Conservation (phyloP, 2,329 filamentous ascomycete genomes). For the Ploettnerulaceae sp. region DNA sequence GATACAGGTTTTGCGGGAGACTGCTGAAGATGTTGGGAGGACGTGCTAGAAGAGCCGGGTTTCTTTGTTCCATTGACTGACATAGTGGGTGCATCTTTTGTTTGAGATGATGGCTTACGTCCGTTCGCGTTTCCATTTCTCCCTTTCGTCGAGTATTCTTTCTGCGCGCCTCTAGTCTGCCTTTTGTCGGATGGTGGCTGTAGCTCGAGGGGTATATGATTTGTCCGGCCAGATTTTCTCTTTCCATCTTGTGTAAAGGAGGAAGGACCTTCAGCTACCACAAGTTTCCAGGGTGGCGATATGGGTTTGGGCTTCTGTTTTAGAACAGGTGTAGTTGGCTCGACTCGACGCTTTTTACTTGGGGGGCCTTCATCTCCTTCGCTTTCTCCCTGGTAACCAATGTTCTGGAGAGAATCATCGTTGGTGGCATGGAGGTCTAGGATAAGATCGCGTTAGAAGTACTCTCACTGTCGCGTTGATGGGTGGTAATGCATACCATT, state of each 20-base stretch:
- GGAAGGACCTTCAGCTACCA: slow-evolving; percentile 79
- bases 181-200: slow-evolving; percentile 47
- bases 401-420: slow-evolving; percentile 30
- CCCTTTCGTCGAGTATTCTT: slow-evolving; percentile 27
- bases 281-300: slow-evolving; percentile 92
- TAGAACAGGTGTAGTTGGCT: slow-evolving; percentile 41
- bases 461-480: slow-evolving; percentile 2
- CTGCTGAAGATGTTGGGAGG: slow-evolving; percentile 19
- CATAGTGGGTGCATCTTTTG: slow-evolving; percentile 19
- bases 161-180: slow-evolving; percentile 45
- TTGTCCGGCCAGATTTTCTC: slow-evolving; percentile 62
- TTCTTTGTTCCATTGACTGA: slow-evolving; percentile 25
- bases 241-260: slow-evolving; percentile 72
- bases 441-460: slow-evolving; percentile 15
- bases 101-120: slow-evolving; percentile 15
- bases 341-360: slow-evolving; percentile 61
- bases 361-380: slow-evolving; percentile 45
- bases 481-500: slow-evolving; percentile 23
- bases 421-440: slow-evolving; percentile 25
- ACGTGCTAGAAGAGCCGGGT: slow-evolving; percentile 17
- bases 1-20: slow-evolving; percentile 26
- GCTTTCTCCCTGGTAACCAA: slow-evolving; percentile 29
- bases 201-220: slow-evolving; percentile 49
- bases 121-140: slow-evolving; percentile 27
- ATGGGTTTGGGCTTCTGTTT: slow-evolving; percentile 42